Evolutionary conservation across 2,329 filamentous ascomycete genomes (phyloP).

Genomic region (Alternaria rosae): DNA sequence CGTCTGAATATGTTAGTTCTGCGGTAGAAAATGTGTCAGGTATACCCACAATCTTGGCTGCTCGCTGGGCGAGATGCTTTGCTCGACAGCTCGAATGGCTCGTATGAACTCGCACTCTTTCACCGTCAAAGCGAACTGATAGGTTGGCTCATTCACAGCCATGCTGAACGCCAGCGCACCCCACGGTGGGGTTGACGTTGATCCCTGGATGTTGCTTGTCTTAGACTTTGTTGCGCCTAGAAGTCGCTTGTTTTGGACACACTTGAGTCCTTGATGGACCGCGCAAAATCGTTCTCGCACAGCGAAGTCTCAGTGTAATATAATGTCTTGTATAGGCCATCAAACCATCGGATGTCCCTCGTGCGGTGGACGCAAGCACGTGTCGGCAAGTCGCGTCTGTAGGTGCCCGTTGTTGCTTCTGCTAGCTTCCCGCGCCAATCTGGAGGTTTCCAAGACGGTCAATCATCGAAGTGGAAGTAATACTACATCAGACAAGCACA

Average conservation of each 20-base stretch:
- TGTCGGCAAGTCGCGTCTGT: background rate
- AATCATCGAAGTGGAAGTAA: background rate
- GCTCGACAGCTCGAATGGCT: background rate
- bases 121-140: constrained; percentile 1
- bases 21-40: background rate
- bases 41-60: background rate
- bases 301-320: background rate
- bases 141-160: background rate
- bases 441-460: background rate
- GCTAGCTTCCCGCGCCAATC: background rate
- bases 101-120: background rate
- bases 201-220: background rate
- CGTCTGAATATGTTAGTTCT: background rate
- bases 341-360: background rate
- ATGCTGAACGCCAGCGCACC: background rate
- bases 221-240: background rate
- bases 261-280: background rate
- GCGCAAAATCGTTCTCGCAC: background rate
- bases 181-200: background rate
- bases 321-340: background rate
- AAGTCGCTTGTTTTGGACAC: background rate
- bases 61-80: background rate
- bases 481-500: background rate
- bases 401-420: background rate
- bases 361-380: background rate